phyloP scores from a whole-genome alignment of 768 basidiomycete genomes.

The Suillus hirtellus region DNA sequence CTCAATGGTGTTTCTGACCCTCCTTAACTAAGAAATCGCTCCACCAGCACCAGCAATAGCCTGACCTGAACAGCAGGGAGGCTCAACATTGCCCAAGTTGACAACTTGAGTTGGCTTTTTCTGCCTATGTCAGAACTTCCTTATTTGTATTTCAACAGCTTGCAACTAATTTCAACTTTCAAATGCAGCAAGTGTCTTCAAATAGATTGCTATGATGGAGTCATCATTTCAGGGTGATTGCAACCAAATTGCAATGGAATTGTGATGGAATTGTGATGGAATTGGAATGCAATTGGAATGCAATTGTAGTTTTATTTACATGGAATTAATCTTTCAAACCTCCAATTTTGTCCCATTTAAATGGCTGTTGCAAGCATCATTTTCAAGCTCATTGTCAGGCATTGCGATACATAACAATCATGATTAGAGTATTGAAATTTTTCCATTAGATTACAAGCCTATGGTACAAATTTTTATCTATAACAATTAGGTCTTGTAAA shows the following conservation, averaged over 20 bases:
- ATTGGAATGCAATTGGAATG: background rate
- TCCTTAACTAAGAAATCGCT: no score
- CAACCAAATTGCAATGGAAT: background rate
- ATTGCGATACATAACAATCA: background rate
- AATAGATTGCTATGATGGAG: conserved; percentile 2
- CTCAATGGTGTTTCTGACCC: no score
- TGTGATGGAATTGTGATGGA: background rate
- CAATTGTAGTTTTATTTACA: background rate
- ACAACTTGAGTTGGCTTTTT: no score
- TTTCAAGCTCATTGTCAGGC: background rate
- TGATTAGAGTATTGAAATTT: background rate
- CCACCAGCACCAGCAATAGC: no score
- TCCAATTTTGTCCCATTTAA: background rate
- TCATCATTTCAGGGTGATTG: background rate
- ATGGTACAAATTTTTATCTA: conserved; percentile 1
- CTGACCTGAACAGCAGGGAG: no score
- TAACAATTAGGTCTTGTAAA: background rate
- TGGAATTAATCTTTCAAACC: background rate
- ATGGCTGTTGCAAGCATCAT: background rate
- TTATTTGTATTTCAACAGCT: background rate
- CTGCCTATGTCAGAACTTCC: conserved; percentile 3
- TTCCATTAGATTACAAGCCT: background rate
- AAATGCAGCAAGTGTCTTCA: background rate
- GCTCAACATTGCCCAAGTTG: no score
- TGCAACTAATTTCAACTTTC: background rate